Percentiles rank a stretch among this genome's conserved stretches.
phyloP scores from a whole-genome alignment of 345 rosid genomes.

The Eucalyptus erythrocorys region DNA sequence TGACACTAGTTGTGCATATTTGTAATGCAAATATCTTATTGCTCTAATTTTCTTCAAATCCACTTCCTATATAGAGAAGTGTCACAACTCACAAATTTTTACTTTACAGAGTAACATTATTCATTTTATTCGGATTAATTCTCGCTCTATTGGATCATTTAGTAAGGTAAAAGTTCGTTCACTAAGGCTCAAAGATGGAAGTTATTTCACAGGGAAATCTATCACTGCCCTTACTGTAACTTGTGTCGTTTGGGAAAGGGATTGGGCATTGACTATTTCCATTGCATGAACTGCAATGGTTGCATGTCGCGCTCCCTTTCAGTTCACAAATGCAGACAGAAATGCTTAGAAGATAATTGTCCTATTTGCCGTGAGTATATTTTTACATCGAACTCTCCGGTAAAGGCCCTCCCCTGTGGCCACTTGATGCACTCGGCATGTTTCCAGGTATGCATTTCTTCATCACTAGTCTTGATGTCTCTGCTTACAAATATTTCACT shows the following conservation, averaged over 20 bases:
- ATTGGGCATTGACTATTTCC: slow-evolving; percentile 66
- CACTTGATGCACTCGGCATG: slow-evolving; percentile 85
- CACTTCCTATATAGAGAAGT: background rate
- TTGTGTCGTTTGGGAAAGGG: slow-evolving; percentile 85
- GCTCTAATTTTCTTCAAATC: background rate
- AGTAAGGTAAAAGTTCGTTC: background rate
- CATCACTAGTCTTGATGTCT: background rate
- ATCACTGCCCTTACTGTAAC: slow-evolving; percentile 86
- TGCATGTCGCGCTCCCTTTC: slow-evolving; percentile 54
- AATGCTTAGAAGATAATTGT: slow-evolving; percentile 68
- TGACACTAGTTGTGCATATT: background rate
- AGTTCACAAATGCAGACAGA: slow-evolving; percentile 53
- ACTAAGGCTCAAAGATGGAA: background rate
- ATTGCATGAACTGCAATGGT: slow-evolving; percentile 91
- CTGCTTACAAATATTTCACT: background rate
- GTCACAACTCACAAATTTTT: background rate
- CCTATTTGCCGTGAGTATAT: slow-evolving; percentile 77
- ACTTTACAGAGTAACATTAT: background rate
- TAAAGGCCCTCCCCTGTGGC: slow-evolving; percentile 79
- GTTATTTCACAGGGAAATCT: slow-evolving; percentile 53
- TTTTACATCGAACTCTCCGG: slow-evolving; percentile 55
- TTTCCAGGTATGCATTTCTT: slow-evolving; percentile 39
- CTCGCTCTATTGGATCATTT: background rate
- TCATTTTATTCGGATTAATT: background rate
- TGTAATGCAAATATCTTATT: background rate